Evolutionary conservation across 73 alveolate genomes (phyloP).

Genomic region (Paramecium primaurelia): DNA sequence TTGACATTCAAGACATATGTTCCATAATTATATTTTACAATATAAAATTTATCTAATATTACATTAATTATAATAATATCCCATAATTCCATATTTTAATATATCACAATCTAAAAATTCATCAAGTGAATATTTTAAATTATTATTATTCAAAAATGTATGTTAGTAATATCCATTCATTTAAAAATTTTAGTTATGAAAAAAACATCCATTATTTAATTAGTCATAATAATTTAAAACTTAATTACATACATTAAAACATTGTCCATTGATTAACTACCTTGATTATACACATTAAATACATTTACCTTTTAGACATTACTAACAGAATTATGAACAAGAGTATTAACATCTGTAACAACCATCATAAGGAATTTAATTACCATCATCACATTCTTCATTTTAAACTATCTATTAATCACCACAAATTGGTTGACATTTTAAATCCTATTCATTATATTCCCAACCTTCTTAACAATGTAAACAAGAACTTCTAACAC

Average conservation of each 20-base stretch:
- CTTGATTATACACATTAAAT: not conserved
- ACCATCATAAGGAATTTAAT: not conserved
- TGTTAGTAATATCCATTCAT: not conserved
- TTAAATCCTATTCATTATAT: not conserved
- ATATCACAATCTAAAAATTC: not conserved
- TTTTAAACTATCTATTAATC: not conserved
- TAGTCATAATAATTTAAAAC: not conserved
- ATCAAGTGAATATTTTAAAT: not conserved
- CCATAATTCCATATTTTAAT: not conserved
- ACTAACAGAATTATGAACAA: not conserved
- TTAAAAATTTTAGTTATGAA: too few relatives aligned
- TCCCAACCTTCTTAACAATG: not conserved
- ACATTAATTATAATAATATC: not conserved
- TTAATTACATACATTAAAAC: not conserved
- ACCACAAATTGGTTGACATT: not conserved
- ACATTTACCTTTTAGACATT: not conserved
- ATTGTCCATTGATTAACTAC: not conserved
- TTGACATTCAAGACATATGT: not conserved
- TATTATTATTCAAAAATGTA: not conserved
- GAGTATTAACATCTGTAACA: not conserved
- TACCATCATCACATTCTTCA: not conserved
- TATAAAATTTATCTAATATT: too few relatives aligned
- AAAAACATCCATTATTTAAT: too few relatives aligned
- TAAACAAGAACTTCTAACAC: not conserved
- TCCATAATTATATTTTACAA: not conserved